Evolutionary conservation across 257 asterid species (phyloP).

Genomic region (Verbascum thapsus): DNA sequence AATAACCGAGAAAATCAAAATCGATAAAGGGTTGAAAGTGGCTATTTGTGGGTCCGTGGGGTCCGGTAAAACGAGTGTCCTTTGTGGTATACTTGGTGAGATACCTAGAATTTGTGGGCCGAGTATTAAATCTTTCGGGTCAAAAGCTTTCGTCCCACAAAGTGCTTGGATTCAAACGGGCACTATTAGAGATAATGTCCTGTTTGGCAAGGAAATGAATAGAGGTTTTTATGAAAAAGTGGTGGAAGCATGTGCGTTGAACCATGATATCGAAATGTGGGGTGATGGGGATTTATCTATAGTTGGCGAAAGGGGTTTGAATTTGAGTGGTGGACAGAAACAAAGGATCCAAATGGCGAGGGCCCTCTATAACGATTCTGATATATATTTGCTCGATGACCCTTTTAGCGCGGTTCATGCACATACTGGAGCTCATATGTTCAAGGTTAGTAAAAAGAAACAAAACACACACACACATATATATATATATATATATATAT

Average conservation of each 20-base stretch:
- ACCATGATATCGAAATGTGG: conserved; percentile 67
- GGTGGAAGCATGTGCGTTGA: conserved; percentile 72
- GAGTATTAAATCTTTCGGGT: conserved; percentile 53
- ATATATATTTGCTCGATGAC: conserved; percentile 71
- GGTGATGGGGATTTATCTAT: conserved; percentile 60
- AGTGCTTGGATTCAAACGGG: conserved; percentile 95
- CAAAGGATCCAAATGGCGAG: conserved; percentile 86
- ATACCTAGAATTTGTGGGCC: conserved; percentile 68
- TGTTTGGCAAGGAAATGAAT: conserved; percentile 79
- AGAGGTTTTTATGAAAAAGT: conserved; percentile 55
- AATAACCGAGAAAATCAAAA: conserved; percentile 44
- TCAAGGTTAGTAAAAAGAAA: conserved; percentile 55
- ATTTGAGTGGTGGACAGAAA: conserved; percentile 83
- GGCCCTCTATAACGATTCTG: conserved; percentile 69
- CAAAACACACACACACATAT: no score
- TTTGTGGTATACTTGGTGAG: conserved; percentile 70
- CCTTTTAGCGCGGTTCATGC: conserved; percentile 94
- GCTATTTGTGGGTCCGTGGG: conserved; percentile 87
- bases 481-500: no score
- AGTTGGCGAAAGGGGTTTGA: conserved; percentile 78
- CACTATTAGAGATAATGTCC: conserved; percentile 64
- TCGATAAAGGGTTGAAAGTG: conserved; percentile 68
- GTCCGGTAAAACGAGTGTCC: conserved; percentile 80
- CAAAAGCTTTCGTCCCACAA: conserved; percentile 84
- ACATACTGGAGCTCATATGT: conserved; percentile 83